Evolutionary conservation across 495 filamentous ascomycete genomes (phyloP).

Genomic region (Ramalina peruviana): DNA sequence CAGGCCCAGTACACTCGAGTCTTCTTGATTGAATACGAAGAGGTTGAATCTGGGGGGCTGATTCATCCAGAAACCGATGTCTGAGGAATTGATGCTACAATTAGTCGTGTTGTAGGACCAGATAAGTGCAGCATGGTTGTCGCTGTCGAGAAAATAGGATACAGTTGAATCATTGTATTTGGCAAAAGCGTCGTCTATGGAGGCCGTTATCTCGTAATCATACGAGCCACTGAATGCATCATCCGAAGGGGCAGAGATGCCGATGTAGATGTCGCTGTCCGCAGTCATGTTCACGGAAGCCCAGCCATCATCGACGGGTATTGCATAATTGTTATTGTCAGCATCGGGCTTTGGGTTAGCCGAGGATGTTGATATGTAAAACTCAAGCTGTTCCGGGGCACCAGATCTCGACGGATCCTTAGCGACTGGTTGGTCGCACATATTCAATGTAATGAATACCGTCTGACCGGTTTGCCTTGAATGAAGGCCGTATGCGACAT

Average conservation of each 20-base stretch:
- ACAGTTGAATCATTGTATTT: slow-evolving; percentile 35
- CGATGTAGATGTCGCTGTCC: slow-evolving; percentile 54
- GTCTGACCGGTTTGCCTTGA: background rate
- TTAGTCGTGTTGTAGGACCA: slow-evolving; percentile 61
- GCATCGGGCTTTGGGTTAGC: slow-evolving; percentile 58
- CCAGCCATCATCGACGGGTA: slow-evolving; percentile 45
- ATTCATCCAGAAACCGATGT: slow-evolving; percentile 41
- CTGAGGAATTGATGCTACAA: slow-evolving; percentile 33
- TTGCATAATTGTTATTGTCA: slow-evolving; percentile 23
- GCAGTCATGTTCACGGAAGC: slow-evolving; percentile 39
- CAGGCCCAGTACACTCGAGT: slow-evolving; percentile 48
- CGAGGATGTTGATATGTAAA: slow-evolving; percentile 59
- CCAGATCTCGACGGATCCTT: slow-evolving; percentile 3
- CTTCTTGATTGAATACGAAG: slow-evolving; percentile 57
- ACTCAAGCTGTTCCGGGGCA: slow-evolving; percentile 51
- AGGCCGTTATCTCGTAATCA: slow-evolving; percentile 70
- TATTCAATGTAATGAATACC: slow-evolving; percentile 13
- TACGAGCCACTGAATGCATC: slow-evolving; percentile 45
- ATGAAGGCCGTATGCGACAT: background rate
- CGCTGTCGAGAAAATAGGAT: slow-evolving; percentile 66
- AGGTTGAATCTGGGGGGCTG: slow-evolving; percentile 52
- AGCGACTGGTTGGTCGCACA: slow-evolving; percentile 13
- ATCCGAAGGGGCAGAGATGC: slow-evolving; percentile 52
- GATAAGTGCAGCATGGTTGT: slow-evolving; percentile 59
- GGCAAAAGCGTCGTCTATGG: slow-evolving; percentile 62